These are phyloP conservation scores for Monocercomonoides exilis DNA, from an alignment of 78 protist genomes.

Conservation along the genomic window DNA sequence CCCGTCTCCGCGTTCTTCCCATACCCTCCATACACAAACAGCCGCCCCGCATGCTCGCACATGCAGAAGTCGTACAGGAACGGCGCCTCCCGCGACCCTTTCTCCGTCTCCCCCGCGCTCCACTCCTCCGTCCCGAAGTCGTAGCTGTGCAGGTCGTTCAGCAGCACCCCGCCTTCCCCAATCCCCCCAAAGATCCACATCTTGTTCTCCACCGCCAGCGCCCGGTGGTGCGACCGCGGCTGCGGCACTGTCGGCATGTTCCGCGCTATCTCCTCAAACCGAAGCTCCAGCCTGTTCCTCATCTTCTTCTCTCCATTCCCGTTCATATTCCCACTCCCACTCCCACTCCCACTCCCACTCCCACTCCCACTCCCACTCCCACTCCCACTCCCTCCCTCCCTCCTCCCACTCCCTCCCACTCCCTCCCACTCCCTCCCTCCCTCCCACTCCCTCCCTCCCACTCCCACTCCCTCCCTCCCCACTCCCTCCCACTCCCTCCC, in stretches of 20 bases:
- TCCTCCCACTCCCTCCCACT: too few relatives aligned
- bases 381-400: too few relatives aligned
- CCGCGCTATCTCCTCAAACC: too few relatives aligned
- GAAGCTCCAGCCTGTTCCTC: too few relatives aligned
- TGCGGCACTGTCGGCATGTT: neutral
- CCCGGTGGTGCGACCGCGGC: neutral
- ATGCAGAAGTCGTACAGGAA: neutral
- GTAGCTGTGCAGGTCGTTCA: neutral
- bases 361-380: too few relatives aligned
- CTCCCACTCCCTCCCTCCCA: too few relatives aligned
- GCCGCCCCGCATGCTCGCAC: neutral
- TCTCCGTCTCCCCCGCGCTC: neutral
- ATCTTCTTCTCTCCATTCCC: too few relatives aligned
- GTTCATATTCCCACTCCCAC: too few relatives aligned
- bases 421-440: too few relatives aligned
- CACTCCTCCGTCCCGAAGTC: neutral
- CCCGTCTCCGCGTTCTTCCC: neutral
- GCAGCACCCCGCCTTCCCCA: neutral
- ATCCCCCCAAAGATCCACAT: neutral
- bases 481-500: too few relatives aligned
- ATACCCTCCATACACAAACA: neutral
- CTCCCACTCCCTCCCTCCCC: too few relatives aligned
- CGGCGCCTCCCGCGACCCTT: neutral
- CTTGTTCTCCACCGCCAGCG: neutral
- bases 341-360: too few relatives aligned